phyloP scores from a whole-genome alignment of 176 grass and related monocot genomes.

The Rhynchospora pubera region DNA sequence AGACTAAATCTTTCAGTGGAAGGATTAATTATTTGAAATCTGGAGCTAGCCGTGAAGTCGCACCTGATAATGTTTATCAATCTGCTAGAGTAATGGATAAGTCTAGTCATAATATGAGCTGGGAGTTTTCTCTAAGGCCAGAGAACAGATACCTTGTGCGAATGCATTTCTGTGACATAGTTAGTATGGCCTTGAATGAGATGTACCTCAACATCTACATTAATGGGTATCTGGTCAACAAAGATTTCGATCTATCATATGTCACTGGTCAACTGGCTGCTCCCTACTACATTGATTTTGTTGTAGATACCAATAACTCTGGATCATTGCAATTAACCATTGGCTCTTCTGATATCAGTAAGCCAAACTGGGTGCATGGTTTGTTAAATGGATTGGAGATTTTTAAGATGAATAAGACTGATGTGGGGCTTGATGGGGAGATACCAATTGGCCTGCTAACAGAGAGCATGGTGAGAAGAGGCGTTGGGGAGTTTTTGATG shows the following conservation, averaged over 20 bases:
- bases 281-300: conserved; percentile 83
- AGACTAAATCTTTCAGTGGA: conserved; percentile 39
- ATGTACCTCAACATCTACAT: conserved; percentile 71
- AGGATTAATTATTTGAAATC: conserved; percentile 64
- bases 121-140: conserved; percentile 58
- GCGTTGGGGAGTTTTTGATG: conserved; percentile 56
- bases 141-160: conserved; percentile 60
- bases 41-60: conserved; percentile 67
- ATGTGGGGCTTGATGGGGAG: conserved; percentile 46
- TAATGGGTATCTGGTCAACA: conserved; percentile 52
- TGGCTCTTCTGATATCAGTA: conserved; percentile 38
- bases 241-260: conserved; percentile 71
- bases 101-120: conserved; percentile 53
- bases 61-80: conserved; percentile 71
- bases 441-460: conserved; percentile 36
- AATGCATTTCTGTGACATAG: conserved; percentile 91
- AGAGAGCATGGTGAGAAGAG: conserved; percentile 40
- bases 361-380: conserved; percentile 35
- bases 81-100: conserved; percentile 46
- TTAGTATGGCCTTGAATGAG: conserved; percentile 56
- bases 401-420: conserved; percentile 83
- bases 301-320: conserved; percentile 43
- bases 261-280: conserved; percentile 46
- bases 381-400: conserved; percentile 95
- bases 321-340: conserved; percentile 51